phyloP scores from a whole-genome alignment of 1,284 basidiomycete genomes.

The Malassezia globosa region DNA sequence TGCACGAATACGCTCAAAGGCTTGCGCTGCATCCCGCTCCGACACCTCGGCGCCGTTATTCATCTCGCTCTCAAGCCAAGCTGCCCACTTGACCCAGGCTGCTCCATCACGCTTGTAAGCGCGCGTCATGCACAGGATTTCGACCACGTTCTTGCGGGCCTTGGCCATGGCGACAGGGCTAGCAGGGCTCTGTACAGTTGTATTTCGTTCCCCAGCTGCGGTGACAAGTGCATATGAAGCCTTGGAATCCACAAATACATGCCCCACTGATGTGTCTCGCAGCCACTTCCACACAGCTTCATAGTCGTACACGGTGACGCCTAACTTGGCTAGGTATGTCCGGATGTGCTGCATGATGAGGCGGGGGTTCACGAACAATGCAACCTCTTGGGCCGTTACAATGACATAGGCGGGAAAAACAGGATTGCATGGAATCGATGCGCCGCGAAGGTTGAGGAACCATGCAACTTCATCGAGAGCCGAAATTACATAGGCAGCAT shows the following conservation, averaged over 20 bases:
- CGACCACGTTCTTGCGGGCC: constrained; percentile 35
- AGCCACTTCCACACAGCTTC: constrained; percentile 8
- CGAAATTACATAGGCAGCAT: constrained; percentile 25
- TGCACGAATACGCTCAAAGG: constrained; percentile 22
- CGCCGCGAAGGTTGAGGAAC: constrained; percentile 40
- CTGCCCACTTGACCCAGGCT: constrained; percentile 41
- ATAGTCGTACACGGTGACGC: constrained; percentile 7
- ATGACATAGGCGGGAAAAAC: constrained; percentile 40
- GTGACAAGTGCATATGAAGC: constrained; percentile 31
- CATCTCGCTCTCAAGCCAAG: constrained; percentile 42
- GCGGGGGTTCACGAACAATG: constrained; percentile 27
- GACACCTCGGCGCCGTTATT: constrained; percentile 19
- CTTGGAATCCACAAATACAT: background rate
- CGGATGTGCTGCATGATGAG: constrained; percentile 20
- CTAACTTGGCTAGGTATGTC: constrained; percentile 1
- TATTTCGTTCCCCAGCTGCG: constrained; percentile 24
- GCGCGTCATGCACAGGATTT: constrained; percentile 31
- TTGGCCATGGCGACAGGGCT: constrained; percentile 34
- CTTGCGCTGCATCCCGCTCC: constrained; percentile 33
- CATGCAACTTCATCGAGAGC: constrained; percentile 41
- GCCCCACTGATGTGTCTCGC: background rate
- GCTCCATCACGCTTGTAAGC: constrained; percentile 41
- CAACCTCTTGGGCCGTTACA: constrained; percentile 17
- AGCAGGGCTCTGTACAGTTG: background rate
- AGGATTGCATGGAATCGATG: constrained; percentile 35